These are phyloP conservation scores for Blastomyces gilchristii DNA, from an alignment of 2,329 filamentous ascomycete genomes.

Conservation along the genomic window DNA sequence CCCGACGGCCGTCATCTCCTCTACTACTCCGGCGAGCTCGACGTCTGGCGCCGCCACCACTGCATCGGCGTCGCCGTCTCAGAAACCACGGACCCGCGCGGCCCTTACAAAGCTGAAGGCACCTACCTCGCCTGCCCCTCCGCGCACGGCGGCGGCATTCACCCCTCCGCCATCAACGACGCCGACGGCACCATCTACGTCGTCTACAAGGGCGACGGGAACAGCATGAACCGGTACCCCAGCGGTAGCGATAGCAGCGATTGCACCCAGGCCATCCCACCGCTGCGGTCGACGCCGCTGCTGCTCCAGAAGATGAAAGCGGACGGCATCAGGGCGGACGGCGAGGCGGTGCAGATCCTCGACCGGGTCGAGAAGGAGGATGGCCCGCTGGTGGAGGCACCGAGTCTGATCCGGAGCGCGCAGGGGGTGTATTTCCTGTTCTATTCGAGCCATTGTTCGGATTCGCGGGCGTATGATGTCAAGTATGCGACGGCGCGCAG, in stretches of 20 bases:
- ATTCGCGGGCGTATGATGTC: slow-evolving; percentile 45
- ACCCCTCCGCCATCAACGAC: slow-evolving; percentile 51
- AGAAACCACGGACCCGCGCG: slow-evolving; percentile 16
- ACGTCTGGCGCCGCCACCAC: slow-evolving; percentile 34
- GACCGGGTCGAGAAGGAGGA: slow-evolving; percentile 51
- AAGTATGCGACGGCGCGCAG: slow-evolving; percentile 45
- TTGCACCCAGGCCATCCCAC: slow-evolving; percentile 23
- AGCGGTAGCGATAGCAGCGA: slow-evolving; percentile 36
- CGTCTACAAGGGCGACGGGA: slow-evolving; percentile 56
- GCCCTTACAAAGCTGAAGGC: slow-evolving; percentile 40
- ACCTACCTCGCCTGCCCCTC: slow-evolving; percentile 44
- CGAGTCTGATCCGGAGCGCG: slow-evolving; percentile 36
- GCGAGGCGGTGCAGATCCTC: slow-evolving; percentile 44
- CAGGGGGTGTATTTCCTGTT: slow-evolving; percentile 46
- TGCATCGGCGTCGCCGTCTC: slow-evolving; percentile 49
- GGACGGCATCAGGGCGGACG: slow-evolving; percentile 44
- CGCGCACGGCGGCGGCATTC: slow-evolving; percentile 49
- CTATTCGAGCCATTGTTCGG: slow-evolving; percentile 51
- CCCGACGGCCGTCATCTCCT: slow-evolving; percentile 44
- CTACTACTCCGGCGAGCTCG: slow-evolving; percentile 46
- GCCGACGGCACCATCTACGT: slow-evolving; percentile 45
- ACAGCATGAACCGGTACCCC: slow-evolving; percentile 29
- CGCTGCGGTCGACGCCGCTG: slow-evolving; percentile 25
- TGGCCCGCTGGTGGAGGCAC: slow-evolving; percentile 52
- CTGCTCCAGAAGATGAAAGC: slow-evolving; percentile 30